These are phyloP conservation scores for Alternaria consortialis DNA, from an alignment of 2,329 filamentous ascomycete species.

Conservation along the genomic window DNA sequence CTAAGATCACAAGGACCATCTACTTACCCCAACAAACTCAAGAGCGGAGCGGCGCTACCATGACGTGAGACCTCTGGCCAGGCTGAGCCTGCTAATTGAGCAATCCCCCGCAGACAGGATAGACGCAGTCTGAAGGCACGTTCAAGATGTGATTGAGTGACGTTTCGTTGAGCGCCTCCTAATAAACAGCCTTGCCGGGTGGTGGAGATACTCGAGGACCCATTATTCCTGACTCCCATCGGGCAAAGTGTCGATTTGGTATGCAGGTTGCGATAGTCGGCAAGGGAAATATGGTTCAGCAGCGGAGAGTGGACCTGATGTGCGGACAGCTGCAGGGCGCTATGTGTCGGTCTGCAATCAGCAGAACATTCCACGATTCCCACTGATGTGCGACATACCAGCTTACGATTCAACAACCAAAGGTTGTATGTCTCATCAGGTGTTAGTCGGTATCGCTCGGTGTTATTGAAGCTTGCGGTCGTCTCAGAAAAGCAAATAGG, in stretches of 20 bases:
- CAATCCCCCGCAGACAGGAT: not conserved
- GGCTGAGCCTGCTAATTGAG: conserved; percentile 1
- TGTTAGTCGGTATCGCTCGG: conserved; percentile 10
- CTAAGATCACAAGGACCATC: not conserved
- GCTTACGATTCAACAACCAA: not conserved
- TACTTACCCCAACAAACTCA: not conserved
- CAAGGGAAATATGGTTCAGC: conserved; percentile 11
- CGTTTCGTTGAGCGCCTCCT: conserved; percentile 5
- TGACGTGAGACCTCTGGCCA: conserved; percentile 3
- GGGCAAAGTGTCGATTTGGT: conserved; percentile 7
- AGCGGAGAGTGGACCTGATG: conserved; percentile 20
- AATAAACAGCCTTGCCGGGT: conserved; percentile 21
- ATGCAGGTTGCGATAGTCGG: conserved; percentile 9
- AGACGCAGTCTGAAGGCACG: not conserved
- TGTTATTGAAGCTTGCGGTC: not conserved
- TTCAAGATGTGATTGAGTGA: not conserved
- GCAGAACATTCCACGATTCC: not conserved
- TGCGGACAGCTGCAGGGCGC: conserved; percentile 21
- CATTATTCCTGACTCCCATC: conserved; percentile 12
- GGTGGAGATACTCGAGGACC: conserved; percentile 15
- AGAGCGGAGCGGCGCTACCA: not conserved
- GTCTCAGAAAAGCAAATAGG: conserved; percentile 15
- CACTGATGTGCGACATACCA: not conserved
- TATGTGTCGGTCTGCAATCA: not conserved
- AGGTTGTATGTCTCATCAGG: not conserved